Conservation (phyloP, 179 eudicot genomes). For the Nepenthes alata region DNA sequence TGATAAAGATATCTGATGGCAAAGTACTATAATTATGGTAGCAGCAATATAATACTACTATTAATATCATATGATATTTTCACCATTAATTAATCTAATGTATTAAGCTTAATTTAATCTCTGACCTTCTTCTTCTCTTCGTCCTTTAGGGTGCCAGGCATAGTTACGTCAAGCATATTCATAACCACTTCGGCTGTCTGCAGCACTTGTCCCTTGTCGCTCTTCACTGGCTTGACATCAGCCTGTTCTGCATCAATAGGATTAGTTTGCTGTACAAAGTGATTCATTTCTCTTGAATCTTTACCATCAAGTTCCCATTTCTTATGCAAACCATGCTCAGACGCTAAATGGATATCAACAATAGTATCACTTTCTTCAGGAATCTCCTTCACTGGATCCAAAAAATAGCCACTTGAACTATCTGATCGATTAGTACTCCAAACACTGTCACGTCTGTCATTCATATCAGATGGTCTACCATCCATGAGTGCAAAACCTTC, state of each 20-base stretch:
- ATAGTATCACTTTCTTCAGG: conserved; percentile 20
- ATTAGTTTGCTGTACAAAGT: conserved; percentile 12
- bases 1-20: too few species aligned
- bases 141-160: conserved; percentile 72
- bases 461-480: conserved; percentile 26
- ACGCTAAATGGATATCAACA: conserved; percentile 9
- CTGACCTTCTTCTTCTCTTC: conserved; percentile 75
- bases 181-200: conserved; percentile 70
- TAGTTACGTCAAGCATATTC: conserved; percentile 87
- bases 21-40: too few species aligned
- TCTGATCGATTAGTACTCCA: conserved; percentile 19
- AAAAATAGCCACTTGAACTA: conserved; percentile 17
- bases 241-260: conserved; percentile 23
- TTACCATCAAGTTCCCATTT: conserved; percentile 14
- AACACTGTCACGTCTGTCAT: conserved; percentile 17
- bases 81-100: background rate
- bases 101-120: background rate
- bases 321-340: conserved; percentile 15
- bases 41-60: too few species aligned
- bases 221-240: conserved; percentile 19
- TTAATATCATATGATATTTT: background rate
- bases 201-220: conserved; percentile 54
- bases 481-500: conserved; percentile 42
- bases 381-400: conserved; percentile 19
- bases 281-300: conserved; percentile 17